phyloP scores from a whole-genome alignment of 768 basidiomycete genomes.

The Boletus edulis region DNA sequence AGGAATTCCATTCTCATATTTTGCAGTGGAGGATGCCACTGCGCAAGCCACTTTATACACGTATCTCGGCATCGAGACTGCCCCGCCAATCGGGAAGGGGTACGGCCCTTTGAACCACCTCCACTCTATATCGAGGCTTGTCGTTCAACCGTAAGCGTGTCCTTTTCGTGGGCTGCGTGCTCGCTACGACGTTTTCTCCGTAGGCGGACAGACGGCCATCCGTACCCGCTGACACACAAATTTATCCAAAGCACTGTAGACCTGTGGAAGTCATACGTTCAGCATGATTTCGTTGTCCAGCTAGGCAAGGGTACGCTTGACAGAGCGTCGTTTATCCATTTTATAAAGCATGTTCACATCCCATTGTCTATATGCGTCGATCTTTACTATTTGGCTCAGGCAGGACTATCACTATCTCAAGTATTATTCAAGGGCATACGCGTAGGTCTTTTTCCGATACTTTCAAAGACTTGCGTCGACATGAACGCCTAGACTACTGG shows the following conservation, averaged over 20 bases:
- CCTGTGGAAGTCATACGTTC: constrained; percentile 71
- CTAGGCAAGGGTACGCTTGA: constrained; percentile 73
- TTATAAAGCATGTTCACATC: constrained; percentile 62
- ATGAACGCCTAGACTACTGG: constrained; percentile 53
- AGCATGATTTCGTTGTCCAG: constrained; percentile 80
- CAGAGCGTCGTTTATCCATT: constrained; percentile 69
- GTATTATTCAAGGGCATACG: constrained; percentile 84
- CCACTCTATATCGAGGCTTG: constrained; percentile 49
- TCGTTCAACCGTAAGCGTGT: constrained; percentile 55
- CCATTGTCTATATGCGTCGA: background rate
- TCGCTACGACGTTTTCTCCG: background rate
- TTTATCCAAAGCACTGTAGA: constrained; percentile 56
- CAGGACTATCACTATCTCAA: constrained; percentile 82
- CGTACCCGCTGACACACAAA: constrained; percentile 64
- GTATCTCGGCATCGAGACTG: constrained; percentile 68
- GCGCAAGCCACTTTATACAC: constrained; percentile 67
- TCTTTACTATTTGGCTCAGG: constrained; percentile 33
- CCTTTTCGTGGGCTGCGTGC: background rate
- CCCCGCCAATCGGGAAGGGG: constrained; percentile 66
- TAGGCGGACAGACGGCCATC: constrained; percentile 58
- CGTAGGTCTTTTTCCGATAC: constrained; percentile 37
- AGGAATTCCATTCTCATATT: background rate
- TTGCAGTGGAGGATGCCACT: constrained; percentile 56
- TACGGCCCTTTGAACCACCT: constrained; percentile 88
- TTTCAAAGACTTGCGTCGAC: background rate